Evolutionary conservation across 2,329 filamentous ascomycete species (phyloP), one percentile per base, ranked within the genome.

Genomic region (Aspergillus sp.): DNA sequence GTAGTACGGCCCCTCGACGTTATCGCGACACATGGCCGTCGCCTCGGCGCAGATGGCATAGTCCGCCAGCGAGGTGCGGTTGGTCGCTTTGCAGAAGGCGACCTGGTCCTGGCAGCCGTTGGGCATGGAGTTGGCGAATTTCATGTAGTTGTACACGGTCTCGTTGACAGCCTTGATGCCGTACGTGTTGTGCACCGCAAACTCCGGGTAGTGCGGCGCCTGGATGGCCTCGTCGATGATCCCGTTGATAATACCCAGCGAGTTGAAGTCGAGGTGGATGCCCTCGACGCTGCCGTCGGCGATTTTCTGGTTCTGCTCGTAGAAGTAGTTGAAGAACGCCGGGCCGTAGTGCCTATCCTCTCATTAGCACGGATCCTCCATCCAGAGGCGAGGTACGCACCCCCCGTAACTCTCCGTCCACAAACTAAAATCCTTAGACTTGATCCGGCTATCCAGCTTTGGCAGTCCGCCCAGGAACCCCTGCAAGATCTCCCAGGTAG

Each of bases 21-120:
- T 78, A 46, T 77, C 74, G 32, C 80, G 73, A 66, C 83, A 87
- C 66, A 82, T 78, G 32, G 77, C 70, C 2, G 71, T 70, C 2
- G 86, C 84, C 50, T 81, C 72, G 3, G 75, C 71, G 67, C 86
- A 88, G 16, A 79, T 59, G 6, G 74, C 65, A 45, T 70, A 66
- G 49, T 73, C 74, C 19, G 82, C 71, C 19, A 84, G 64, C 5
- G 85, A 85, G 14, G 68, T 66, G 25, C 81, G 80, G 61, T 89
- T 86, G 7, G 80, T 83, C 6, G 79, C 74, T 21, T 77, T 78
- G 63, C 91, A 88, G 64, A 83, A 85, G 2, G 84, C 83, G 45
- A 89, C 82, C 70, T 89, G 85, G 56, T 86, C 72, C 38, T 78
- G 71, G 57, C 81, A 83, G 19, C 80, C 81, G 50, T 68, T 85